Percentiles rank a stretch among this genome's conserved stretches.
Evolutionary conservation across 192 early-diverging fungal genomes (phyloP).

Genomic region (Dimargaris xerosporica): DNA sequence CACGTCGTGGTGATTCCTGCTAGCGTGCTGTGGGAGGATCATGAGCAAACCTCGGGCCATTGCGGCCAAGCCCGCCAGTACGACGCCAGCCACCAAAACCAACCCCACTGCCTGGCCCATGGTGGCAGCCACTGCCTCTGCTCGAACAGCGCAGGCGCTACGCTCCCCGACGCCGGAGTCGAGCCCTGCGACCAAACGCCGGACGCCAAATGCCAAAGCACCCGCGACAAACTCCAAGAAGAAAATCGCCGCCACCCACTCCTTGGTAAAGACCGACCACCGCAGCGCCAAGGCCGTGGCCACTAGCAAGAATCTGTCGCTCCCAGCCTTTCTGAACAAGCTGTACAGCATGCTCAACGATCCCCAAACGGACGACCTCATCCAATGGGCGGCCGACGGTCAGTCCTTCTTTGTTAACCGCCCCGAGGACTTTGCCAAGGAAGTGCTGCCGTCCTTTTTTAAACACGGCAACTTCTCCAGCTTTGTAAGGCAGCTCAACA

Average conservation of each 20-base stretch:
- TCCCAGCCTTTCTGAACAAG: constrained; percentile 88
- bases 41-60: not conserved
- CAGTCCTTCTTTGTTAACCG: constrained; percentile 63
- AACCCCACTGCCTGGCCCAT: not conserved
- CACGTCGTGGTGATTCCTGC: not conserved
- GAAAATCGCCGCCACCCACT: not conserved
- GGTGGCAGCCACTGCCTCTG: not conserved
- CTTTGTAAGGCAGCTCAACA: constrained; percentile 65
- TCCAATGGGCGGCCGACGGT: constrained; percentile 80
- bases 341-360: constrained; percentile 93
- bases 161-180: not conserved
- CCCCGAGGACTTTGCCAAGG: constrained; percentile 48
- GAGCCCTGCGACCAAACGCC: not conserved
- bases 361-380: constrained; percentile 61
- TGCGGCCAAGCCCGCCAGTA: not conserved
- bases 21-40: not conserved
- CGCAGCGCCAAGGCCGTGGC: not conserved
- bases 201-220: not conserved
- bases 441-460: constrained; percentile 48
- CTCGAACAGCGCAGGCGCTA: not conserved
- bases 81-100: not conserved
- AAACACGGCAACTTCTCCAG: constrained; percentile 57
- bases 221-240: not conserved
- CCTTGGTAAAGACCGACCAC: not conserved
- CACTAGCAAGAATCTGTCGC: not conserved